Base-by-base conservation (phyloP, 2,329 filamentous ascomycete genomes). In the Talaromyces sp. region DNA sequence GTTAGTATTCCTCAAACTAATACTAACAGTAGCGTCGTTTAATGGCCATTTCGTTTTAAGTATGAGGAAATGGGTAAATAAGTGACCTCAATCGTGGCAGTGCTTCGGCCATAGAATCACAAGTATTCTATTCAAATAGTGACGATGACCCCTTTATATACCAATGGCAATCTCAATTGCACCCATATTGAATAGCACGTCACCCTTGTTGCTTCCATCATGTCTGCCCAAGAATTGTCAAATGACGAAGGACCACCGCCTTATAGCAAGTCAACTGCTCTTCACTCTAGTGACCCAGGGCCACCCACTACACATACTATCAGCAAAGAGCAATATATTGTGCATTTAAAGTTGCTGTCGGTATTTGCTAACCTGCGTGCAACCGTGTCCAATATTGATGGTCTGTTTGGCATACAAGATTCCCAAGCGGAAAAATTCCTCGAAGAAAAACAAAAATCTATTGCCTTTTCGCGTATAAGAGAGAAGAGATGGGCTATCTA, bases 401-500 rank as follows among this genome's bases (percentile, higher is more conserved):
- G 86, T 0, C 75, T 92, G 1, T 92, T 86, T 73, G 83, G 82
- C 2, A 79, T 91, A 54, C 78, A 76, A 67, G 83, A 89, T 64
- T 70, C 70, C 2, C 50, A 53, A 21, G 50, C 13, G 14, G 38
- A 17, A 19, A n/a, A 9, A 43, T 43, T 43, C 38, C 14, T n/a
- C 13, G 67, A 72, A 19, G 70, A 75, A 7, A 71, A 75, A 1
- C 68, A 76, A 19, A 68, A 66, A 10, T 73, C 75, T 57, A 75
- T 76, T 63, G 74, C 77, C 1, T 74, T 86, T 17, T 81, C 82
- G 57, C 78, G 79, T 56, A 75, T 90, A 29, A 80, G 85, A 13
- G 89, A 91, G 75, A 91, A 91, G 76, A 78, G 89, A 69, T 92
- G 89, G 89, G 83, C 84, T 0, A 69, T 91, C 9, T 91, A 86